These are phyloP conservation scores for Sporodiniella umbellata DNA, from an alignment of 371 early-diverging fungal genomes.

Conservation along the genomic window DNA sequence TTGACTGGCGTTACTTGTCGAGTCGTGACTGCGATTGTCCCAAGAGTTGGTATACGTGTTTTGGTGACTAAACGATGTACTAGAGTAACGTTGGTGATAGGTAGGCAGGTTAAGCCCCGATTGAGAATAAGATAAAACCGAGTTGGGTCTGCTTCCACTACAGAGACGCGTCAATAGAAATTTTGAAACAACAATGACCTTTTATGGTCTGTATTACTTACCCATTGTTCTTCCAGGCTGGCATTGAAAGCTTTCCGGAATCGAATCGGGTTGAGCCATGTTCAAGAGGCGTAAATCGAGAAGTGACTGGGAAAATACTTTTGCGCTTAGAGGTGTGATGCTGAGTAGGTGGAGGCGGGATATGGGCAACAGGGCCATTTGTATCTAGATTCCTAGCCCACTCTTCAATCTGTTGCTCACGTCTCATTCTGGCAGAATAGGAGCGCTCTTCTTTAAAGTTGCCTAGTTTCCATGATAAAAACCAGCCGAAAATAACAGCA, in stretches of 20 bases:
- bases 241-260: conserved; percentile 26
- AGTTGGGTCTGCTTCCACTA: conserved; percentile 9
- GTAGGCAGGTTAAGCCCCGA: conserved; percentile 8
- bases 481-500: conserved; percentile 78
- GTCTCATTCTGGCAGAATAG: conserved; percentile 52
- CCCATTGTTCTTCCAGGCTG: conserved; percentile 32
- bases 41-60: conserved; percentile 10
- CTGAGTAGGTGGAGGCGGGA: conserved; percentile 20
- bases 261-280: conserved; percentile 41
- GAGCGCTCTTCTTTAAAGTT: conserved; percentile 48
- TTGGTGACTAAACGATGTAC: conserved; percentile 7
- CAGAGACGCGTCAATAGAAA: background rate
- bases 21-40: conserved; percentile 16
- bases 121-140: conserved; percentile 1
- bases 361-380: conserved; percentile 32
- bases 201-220: background rate
- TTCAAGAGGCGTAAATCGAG: conserved; percentile 43
- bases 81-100: conserved; percentile 6
- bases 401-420: conserved; percentile 55
- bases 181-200: background rate
- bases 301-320: conserved; percentile 37
- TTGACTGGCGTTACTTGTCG: conserved; percentile 5
- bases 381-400: conserved; percentile 55
- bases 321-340: conserved; percentile 20
- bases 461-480: conserved; percentile 61